phyloP scores from a whole-genome alignment of 202 grass and related monocot species.

The Setaria viridis region DNA sequence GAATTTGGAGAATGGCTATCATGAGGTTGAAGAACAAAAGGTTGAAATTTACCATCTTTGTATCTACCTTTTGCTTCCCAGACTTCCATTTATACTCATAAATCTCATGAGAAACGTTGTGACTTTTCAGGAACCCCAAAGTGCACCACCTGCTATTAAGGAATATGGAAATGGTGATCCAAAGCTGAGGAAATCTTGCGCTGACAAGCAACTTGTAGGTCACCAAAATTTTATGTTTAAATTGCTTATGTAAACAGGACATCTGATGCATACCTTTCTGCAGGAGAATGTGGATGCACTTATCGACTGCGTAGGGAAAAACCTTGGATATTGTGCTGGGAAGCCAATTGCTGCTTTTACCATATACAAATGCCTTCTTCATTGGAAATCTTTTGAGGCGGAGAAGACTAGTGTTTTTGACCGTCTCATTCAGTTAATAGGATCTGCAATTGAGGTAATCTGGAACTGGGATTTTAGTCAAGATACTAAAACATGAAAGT shows the following conservation, averaged over 20 bases:
- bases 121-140: slow-evolving; percentile 80
- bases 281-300: slow-evolving; percentile 95
- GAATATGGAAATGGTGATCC: slow-evolving; percentile 65
- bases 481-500: slow-evolving; percentile 16
- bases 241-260: slow-evolving; percentile 46
- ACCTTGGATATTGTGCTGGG: slow-evolving; percentile 89
- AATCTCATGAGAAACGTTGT: slow-evolving; percentile 26
- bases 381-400: slow-evolving; percentile 99
- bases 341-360: slow-evolving; percentile 96
- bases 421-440: slow-evolving; percentile 96
- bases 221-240: slow-evolving; percentile 36
- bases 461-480: slow-evolving; percentile 34
- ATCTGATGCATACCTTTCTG: slow-evolving; percentile 46
- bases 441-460: slow-evolving; percentile 95
- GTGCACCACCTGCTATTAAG: slow-evolving; percentile 86
- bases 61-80: slow-evolving; percentile 8
- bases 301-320: slow-evolving; percentile 76
- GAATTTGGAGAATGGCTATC: slow-evolving; percentile 68
- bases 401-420: slow-evolving; percentile 99
- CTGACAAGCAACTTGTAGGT: slow-evolving; percentile 90
- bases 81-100: slow-evolving; percentile 24
- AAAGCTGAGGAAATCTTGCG: slow-evolving; percentile 68
- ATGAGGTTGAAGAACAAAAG: slow-evolving; percentile 67
- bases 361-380: slow-evolving; percentile 97
- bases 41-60: slow-evolving; percentile 43